phyloP scores from a whole-genome alignment of 345 rosid genomes.

The Populus deltoides region DNA sequence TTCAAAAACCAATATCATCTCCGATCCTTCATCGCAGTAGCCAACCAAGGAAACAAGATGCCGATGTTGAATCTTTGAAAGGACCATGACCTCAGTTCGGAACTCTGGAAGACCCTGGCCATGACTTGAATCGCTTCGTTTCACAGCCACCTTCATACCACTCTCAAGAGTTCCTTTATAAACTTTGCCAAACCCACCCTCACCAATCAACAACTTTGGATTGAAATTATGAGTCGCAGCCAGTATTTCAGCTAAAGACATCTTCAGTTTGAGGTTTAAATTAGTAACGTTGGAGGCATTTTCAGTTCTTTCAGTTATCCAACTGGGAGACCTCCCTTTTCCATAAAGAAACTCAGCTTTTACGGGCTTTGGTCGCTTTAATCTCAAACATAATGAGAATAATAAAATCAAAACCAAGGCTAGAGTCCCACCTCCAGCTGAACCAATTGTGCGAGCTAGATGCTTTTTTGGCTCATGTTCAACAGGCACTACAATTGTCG shows the following conservation, averaged over 20 bases:
- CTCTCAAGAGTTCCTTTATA: not conserved
- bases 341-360: not conserved
- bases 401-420: no score
- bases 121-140: constrained; percentile 11
- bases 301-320: not conserved
- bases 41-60: no score
- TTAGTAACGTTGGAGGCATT: not conserved
- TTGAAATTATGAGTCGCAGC: constrained; percentile 6
- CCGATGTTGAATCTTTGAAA: no score
- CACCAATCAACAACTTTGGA: constrained; percentile 4
- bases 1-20: no score
- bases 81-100: no score
- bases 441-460: no score
- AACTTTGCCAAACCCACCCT: constrained; percentile 11
- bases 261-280: constrained; percentile 18
- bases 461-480: no score
- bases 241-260: constrained; percentile 17
- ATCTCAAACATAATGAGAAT: not conserved
- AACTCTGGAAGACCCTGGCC: not conserved
- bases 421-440: no score
- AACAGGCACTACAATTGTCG: no score
- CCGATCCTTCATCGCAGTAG: no score
- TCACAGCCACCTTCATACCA: constrained; percentile 15
- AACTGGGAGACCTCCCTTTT: not conserved
- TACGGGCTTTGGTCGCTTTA: not conserved